These are phyloP conservation scores for Solanum tarapatanum DNA, from an alignment of 257 asterid species.

Conservation along the genomic window DNA sequence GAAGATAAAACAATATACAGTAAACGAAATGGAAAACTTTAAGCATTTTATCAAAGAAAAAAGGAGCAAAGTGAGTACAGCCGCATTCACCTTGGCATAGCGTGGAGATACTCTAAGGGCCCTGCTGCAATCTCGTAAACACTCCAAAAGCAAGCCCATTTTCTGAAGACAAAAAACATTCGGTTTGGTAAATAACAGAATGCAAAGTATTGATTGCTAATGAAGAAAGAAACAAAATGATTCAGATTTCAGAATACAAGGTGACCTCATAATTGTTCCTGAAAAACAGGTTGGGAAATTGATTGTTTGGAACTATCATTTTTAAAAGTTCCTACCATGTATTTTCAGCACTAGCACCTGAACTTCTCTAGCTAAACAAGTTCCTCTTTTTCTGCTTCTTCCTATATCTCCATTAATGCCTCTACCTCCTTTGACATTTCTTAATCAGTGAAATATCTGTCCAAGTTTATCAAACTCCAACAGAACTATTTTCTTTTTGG, in stretches of 20 bases:
- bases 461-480: neutral
- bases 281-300: neutral
- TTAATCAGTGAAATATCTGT: neutral
- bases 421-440: neutral
- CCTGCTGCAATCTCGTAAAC: slow-evolving; percentile 62
- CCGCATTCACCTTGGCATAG: slow-evolving; percentile 60
- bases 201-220: neutral
- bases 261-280: neutral
- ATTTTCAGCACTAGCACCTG: neutral
- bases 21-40: neutral
- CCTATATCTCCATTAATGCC: neutral
- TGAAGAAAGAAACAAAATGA: neutral
- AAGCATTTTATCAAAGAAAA: neutral
- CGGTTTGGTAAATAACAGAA: neutral
- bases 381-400: neutral
- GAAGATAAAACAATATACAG: neutral
- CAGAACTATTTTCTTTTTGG: neutral
- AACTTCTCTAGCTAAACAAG: neutral
- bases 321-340: neutral
- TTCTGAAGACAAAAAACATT: slow-evolving; percentile 37
- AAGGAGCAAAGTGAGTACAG: neutral
- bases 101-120: slow-evolving; percentile 51
- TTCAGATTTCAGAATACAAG: neutral
- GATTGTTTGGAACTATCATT: neutral
- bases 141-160: slow-evolving; percentile 55